A percentile compares a stretch with the other conserved stretches of the same genome.
Conservation (phyloP, 352 stramenopile species). For the Pythium angustatum region DNA sequence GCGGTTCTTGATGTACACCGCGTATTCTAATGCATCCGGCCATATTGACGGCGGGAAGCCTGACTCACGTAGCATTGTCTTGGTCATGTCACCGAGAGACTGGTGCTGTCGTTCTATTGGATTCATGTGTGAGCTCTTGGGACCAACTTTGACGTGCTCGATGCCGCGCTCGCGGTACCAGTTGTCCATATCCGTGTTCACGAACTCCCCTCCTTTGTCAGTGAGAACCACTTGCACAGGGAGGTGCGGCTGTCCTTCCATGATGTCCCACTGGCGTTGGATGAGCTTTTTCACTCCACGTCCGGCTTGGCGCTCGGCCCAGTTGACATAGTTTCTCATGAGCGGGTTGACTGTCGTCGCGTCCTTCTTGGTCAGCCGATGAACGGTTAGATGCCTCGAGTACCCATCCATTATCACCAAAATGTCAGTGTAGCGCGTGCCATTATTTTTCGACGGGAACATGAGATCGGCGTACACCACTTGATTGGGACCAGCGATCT, state of each 20-base stretch:
- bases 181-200: slow-evolving; percentile 4
- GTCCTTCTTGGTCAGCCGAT: neutral
- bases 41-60: slow-evolving; percentile 3
- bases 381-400: neutral
- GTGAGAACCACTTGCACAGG: slow-evolving; percentile 4
- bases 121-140: slow-evolving; percentile 22
- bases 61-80: neutral
- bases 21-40: slow-evolving; percentile 3
- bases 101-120: slow-evolving; percentile 11
- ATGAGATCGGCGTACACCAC: slow-evolving; percentile 14
- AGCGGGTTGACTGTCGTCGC: neutral
- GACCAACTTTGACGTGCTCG: slow-evolving; percentile 17
- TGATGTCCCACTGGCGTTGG: neutral
- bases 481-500: slow-evolving; percentile 3
- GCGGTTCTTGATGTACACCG: slow-evolving; percentile 11
- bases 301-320: slow-evolving; percentile 2
- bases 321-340: neutral
- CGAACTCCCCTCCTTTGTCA: slow-evolving; percentile 8
- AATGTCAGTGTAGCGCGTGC: neutral
- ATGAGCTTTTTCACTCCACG: slow-evolving; percentile 5
- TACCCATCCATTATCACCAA: slow-evolving; percentile 4
- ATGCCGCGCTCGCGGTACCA: slow-evolving; percentile 6
- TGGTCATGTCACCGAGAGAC: slow-evolving; percentile 2
- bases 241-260: neutral
- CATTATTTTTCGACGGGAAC: neutral